Percentiles rank a stretch among this genome's conserved stretches.
These are phyloP conservation scores for Clitopilus hobsonii DNA, from an alignment of 768 basidiomycete species.

Conservation along the genomic window DNA sequence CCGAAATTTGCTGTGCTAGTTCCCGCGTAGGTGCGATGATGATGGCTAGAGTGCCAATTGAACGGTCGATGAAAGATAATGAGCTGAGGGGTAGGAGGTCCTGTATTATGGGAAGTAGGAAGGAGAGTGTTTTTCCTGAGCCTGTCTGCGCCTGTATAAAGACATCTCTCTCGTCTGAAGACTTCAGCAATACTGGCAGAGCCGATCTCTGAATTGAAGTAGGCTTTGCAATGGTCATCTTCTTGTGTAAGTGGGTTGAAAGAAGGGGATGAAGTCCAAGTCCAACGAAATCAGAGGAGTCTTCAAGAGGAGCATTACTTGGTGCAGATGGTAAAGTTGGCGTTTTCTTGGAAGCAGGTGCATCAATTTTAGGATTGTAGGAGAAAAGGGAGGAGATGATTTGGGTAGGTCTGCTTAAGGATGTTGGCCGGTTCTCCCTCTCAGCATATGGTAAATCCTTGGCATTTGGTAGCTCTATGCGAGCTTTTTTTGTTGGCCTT, in stretches of 20 bases:
- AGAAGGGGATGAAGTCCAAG: conserved; percentile 83
- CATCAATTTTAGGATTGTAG: conserved; percentile 69
- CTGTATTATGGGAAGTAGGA: conserved; percentile 91
- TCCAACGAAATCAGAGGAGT: conserved; percentile 74
- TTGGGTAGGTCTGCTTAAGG: conserved; percentile 37
- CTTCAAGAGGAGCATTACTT: conserved; percentile 78
- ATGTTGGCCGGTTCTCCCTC: conserved; percentile 17
- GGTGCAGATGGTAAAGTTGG: conserved; percentile 36
- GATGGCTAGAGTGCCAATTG: conserved; percentile 90
- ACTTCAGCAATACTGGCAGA: conserved; percentile 46
- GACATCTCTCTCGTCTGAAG: conserved; percentile 55
- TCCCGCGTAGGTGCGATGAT: conserved; percentile 95
- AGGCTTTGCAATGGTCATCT: conserved; percentile 80
- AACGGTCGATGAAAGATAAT: conserved; percentile 90
- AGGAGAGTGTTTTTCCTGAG: conserved; percentile 93
- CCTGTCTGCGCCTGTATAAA: conserved; percentile 98
- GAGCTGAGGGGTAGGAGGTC: conserved; percentile 88
- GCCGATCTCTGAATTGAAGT: conserved; percentile 86
- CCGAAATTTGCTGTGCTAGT: conserved; percentile 93
- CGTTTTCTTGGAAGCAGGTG: conserved; percentile 22
- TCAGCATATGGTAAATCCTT: conserved; percentile 15
- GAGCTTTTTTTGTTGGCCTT: conserved; percentile 44
- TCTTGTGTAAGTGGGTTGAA: conserved; percentile 67
- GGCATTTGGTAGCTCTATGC: conserved; percentile 13
- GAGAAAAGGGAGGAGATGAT: conserved; percentile 90